Evolutionary conservation across 139 green algal species (phyloP).

Genomic region (Chlorella sp.): DNA sequence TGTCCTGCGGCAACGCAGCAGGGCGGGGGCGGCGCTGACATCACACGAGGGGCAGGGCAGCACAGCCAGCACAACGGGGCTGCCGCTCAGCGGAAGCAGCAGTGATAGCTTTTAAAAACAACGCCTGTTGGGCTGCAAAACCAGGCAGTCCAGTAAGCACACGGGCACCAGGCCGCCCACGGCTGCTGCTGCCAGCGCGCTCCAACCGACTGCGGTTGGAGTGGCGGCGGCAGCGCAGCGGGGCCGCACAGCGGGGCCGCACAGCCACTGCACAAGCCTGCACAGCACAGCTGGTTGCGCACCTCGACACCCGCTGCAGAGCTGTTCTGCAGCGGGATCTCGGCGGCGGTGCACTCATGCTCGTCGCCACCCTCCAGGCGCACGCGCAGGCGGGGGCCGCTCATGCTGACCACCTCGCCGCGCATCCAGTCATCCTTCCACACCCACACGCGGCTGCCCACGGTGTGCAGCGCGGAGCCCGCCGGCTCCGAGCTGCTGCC

Average conservation of each 20-base stretch:
- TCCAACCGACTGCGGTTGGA: no score
- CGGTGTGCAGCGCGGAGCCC: conserved; percentile 65
- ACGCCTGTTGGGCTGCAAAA: background rate
- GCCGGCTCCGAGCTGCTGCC: conserved; percentile 17
- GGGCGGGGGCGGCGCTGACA: background rate
- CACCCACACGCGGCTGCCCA: conserved; percentile 80
- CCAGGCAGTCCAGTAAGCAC: background rate
- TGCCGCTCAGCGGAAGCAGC: no score
- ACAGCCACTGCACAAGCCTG: background rate
- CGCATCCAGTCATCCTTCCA: conserved; percentile 76
- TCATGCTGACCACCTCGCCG: conserved; percentile 75
- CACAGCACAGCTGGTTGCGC: background rate
- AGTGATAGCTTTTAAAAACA: no score
- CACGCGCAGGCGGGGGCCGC: conserved; percentile 60
- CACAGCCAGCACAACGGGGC: no score
- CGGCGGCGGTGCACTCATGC: conserved; percentile 61
- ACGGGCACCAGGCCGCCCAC: no score
- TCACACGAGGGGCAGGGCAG: no score
- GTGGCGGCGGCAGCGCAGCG: no score
- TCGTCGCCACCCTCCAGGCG: conserved; percentile 58
- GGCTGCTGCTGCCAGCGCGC: no score
- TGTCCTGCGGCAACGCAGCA: conserved; percentile 83
- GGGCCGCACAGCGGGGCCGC: no score
- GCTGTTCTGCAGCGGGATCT: conserved; percentile 87
- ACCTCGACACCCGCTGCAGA: conserved; percentile 84